Percentiles rank a stretch among this genome's conserved stretches.
phyloP scores from a whole-genome alignment of 345 rosid genomes.

The Gossypium australe region DNA sequence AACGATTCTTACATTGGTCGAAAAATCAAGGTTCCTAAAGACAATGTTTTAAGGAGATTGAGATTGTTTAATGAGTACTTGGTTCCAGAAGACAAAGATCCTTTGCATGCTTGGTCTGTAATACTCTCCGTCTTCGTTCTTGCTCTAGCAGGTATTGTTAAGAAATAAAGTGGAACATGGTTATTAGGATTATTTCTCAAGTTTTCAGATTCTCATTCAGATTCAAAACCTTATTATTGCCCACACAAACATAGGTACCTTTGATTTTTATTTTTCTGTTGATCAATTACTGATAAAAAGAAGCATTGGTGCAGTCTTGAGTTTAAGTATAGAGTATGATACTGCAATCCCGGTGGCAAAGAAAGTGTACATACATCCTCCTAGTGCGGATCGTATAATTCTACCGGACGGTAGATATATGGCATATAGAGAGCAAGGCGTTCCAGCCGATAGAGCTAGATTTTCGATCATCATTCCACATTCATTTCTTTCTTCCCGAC shows the following conservation, averaged over 20 bases:
- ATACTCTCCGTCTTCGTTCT: constrained; percentile 41
- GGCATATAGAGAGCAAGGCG: constrained; percentile 60
- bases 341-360: constrained; percentile 28
- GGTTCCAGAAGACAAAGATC: constrained; percentile 68
- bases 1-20: constrained; percentile 31
- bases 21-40: constrained; percentile 29
- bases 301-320: constrained; percentile 36
- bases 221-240: background rate
- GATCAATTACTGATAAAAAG: background rate
- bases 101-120: constrained; percentile 50
- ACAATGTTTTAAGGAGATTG: constrained; percentile 27
- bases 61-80: constrained; percentile 36
- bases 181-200: background rate
- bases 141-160: constrained; percentile 48
- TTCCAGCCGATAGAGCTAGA: constrained; percentile 48
- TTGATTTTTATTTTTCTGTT: background rate
- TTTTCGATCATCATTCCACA: constrained; percentile 55
- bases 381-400: constrained; percentile 52
- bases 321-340: constrained; percentile 21
- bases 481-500: constrained; percentile 63
- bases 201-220: background rate
- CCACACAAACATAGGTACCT: background rate
- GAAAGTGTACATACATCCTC: constrained; percentile 50
- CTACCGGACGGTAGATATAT: constrained; percentile 72
- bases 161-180: background rate